These are phyloP conservation scores for Paramarasmius palmivorus DNA, from an alignment of 1,284 basidiomycete genomes.

Conservation along the genomic window DNA sequence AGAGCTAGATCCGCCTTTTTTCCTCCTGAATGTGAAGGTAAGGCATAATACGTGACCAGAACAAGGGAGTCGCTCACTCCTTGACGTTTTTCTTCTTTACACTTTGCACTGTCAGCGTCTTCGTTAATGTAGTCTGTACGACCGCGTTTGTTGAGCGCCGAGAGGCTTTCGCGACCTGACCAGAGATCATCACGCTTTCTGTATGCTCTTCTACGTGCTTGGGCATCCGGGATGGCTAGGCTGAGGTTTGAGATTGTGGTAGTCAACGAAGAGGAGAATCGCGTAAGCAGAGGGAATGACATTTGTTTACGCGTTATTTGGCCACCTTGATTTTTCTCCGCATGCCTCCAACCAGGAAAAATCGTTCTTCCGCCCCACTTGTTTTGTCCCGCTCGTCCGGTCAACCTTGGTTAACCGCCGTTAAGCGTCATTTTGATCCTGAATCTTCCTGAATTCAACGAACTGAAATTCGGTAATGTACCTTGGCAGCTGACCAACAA, in stretches of 20 bases:
- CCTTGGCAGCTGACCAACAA: too few species aligned
- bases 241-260: background rate
- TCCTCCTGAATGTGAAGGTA: background rate
- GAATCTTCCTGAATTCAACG: too few species aligned
- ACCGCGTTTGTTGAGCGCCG: background rate
- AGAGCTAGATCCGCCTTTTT: too few species aligned
- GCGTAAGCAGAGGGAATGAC: background rate
- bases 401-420: too few species aligned
- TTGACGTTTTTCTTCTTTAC: background rate
- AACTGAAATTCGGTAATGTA: too few species aligned
- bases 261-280: background rate
- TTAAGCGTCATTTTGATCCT: too few species aligned
- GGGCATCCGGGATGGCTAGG: background rate
- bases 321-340: too few species aligned
- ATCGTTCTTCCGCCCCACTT: too few species aligned
- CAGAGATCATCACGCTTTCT: background rate
- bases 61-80: background rate
- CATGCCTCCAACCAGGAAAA: too few species aligned
- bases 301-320: too few species aligned
- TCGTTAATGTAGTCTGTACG: too few species aligned
- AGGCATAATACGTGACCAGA: background rate
- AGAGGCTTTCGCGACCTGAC: background rate
- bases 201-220: background rate
- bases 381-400: too few species aligned
- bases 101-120: background rate